Evolutionary conservation across 2,329 filamentous ascomycete species (phyloP).

Genomic region (Dactylonectria macrodidyma): DNA sequence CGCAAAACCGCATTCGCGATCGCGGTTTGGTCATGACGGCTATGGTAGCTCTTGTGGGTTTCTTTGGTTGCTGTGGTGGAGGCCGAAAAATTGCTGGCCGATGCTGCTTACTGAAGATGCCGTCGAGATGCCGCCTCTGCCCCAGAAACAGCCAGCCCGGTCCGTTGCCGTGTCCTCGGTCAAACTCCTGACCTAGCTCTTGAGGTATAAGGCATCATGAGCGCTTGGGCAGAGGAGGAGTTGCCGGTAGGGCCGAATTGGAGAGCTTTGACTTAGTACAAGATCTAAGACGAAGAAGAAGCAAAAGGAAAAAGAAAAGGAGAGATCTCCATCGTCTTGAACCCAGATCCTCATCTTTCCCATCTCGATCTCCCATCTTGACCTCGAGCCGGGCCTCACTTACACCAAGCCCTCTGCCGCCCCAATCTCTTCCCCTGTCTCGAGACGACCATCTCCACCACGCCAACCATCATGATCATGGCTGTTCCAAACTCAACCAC

Average conservation of each 20-base stretch:
- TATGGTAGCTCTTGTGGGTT: not conserved
- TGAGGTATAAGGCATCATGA: constrained; percentile 34
- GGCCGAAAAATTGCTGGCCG: too few species aligned
- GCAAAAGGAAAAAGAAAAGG: constrained; percentile 23
- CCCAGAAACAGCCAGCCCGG: constrained; percentile 14
- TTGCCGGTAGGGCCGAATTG: constrained; percentile 33
- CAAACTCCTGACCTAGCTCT: constrained; percentile 22
- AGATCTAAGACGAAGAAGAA: constrained; percentile 2
- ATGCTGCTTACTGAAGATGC: not conserved
- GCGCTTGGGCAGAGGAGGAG: constrained; percentile 30
- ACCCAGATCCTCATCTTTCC: constrained; percentile 3
- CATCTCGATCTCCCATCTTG: not conserved
- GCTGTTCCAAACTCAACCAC: constrained; percentile 29
- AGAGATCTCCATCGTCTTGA: not conserved
- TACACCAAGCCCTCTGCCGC: constrained; percentile 19
- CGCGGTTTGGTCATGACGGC: not conserved
- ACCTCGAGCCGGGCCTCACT: constrained; percentile 20
- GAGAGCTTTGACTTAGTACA: constrained; percentile 8
- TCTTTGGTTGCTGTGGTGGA: too few species aligned
- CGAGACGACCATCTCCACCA: constrained; percentile 12
- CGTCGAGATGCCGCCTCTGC: constrained; percentile 7
- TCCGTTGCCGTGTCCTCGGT: constrained; percentile 32
- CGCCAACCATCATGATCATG: constrained; percentile 24
- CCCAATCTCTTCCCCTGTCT: constrained; percentile 2
- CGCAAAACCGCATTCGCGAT: constrained; percentile 3